A percentile compares a stretch with the other conserved stretches of the same genome.
Evolutionary conservation across 768 basidiomycete genomes (phyloP).

Genomic region (Cystobasidium onofrii): DNA sequence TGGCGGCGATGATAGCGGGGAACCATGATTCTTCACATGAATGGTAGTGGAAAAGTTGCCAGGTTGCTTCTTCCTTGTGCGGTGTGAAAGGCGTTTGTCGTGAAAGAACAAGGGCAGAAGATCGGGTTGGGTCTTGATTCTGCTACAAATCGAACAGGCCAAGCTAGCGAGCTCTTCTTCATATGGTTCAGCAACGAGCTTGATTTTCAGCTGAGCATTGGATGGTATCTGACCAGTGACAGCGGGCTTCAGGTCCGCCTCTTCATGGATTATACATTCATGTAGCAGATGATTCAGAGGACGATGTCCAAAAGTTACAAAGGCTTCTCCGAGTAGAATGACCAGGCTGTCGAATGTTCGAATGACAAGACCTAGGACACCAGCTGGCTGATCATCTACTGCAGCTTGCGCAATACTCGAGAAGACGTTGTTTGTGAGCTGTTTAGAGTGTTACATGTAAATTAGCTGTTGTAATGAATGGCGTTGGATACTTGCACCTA

Average conservation of each 20-base stretch:
- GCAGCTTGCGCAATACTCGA: slow-evolving; percentile 76
- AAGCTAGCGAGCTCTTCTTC: slow-evolving; percentile 68
- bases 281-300: slow-evolving; percentile 53
- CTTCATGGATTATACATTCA: not conserved
- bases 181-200: slow-evolving; percentile 20
- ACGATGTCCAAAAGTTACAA: slow-evolving; percentile 80
- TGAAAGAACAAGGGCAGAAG: slow-evolving; percentile 88
- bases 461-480: not conserved
- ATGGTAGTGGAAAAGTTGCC: slow-evolving; percentile 48
- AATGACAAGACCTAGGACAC: slow-evolving; percentile 84
- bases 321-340: slow-evolving; percentile 81
- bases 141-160: slow-evolving; percentile 81
- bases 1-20: slow-evolving; percentile 34
- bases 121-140: slow-evolving; percentile 79
- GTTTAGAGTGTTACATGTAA: not conserved
- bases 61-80: slow-evolving; percentile 79
- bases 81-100: not conserved
- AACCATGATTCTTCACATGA: slow-evolving; percentile 30
- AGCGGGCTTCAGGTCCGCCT: not conserved
- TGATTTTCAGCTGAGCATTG: not conserved
- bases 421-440: slow-evolving; percentile 76
- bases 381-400: slow-evolving; percentile 72
- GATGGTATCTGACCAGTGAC: not conserved
- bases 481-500: not conserved
- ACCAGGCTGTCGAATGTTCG: slow-evolving; percentile 83